A percentile compares a stretch with the other conserved stretches of the same genome.
phyloP scores from a whole-genome alignment of 108 stramenopile species.

The Chaetoceros muelleri region DNA sequence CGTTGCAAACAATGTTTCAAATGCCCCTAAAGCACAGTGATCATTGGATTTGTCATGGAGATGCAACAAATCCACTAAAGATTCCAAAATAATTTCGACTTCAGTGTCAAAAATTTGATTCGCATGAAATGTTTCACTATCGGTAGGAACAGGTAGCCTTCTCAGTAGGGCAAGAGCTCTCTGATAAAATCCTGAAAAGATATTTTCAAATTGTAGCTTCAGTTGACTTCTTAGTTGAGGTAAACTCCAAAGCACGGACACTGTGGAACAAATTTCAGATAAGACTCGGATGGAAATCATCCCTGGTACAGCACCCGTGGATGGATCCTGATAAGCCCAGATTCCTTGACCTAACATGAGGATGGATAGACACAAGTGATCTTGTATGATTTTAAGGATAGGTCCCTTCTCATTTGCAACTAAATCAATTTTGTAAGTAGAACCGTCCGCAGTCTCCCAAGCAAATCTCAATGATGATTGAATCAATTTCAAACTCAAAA shows the following conservation, averaged over 20 bases:
- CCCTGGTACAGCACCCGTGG: slow-evolving; percentile 21
- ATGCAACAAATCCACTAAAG: slow-evolving; percentile 66
- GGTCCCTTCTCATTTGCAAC: slow-evolving; percentile 14
- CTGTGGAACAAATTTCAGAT: slow-evolving; percentile 68
- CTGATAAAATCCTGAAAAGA: slow-evolving; percentile 83
- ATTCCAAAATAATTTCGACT: slow-evolving; percentile 77
- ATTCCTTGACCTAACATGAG: slow-evolving; percentile 75
- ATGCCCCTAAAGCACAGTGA: slow-evolving; percentile 24
- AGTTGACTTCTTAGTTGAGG: slow-evolving; percentile 32
- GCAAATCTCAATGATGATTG: slow-evolving; percentile 38
- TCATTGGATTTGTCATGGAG: slow-evolving; percentile 42
- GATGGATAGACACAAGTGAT: slow-evolving; percentile 75
- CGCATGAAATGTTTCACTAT: slow-evolving; percentile 50
- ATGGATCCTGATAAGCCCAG: slow-evolving; percentile 53
- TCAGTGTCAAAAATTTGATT: slow-evolving; percentile 72
- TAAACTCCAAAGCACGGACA: slow-evolving; percentile 64
- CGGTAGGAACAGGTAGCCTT: slow-evolving; percentile 39
- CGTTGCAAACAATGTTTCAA: slow-evolving; percentile 67
- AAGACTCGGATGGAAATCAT: slow-evolving; percentile 59
- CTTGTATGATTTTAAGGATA: slow-evolving; percentile 52
- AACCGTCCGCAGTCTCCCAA: slow-evolving; percentile 16
- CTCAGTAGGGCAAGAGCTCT: slow-evolving; percentile 66
- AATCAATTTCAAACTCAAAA: slow-evolving; percentile 62
- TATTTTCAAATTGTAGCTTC: slow-evolving; percentile 63
- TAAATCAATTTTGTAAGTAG: neutral